Conservation (phyloP, 441 rosid species). For the Metrosideros polymorpha region DNA sequence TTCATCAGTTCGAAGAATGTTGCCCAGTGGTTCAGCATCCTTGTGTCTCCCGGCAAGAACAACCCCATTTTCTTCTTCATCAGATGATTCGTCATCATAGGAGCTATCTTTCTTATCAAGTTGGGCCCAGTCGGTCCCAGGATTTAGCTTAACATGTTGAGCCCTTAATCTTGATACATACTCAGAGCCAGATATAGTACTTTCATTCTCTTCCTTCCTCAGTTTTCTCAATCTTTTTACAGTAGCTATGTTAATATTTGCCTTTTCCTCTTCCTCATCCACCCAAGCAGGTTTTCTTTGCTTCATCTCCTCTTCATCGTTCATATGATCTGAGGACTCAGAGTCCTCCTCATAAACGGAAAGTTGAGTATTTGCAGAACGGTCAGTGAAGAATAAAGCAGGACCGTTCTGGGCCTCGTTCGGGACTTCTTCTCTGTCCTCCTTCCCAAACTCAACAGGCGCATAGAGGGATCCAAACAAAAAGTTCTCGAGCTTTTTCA, state of each 20-base stretch:
- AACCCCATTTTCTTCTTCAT: slow-evolving; percentile 27
- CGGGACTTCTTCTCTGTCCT: slow-evolving; percentile 9
- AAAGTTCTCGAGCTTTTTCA: slow-evolving; percentile 59
- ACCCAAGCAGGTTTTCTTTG: slow-evolving; percentile 64
- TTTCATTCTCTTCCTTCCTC: slow-evolving; percentile 72
- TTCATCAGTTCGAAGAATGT: slow-evolving; percentile 57
- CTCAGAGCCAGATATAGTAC: slow-evolving; percentile 54
- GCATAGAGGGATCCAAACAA: slow-evolving; percentile 74
- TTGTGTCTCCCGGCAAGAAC: slow-evolving; percentile 18
- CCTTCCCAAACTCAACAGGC: slow-evolving; percentile 63
- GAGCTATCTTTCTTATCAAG: slow-evolving; percentile 24
- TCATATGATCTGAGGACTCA: slow-evolving; percentile 18
- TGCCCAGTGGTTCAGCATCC: slow-evolving; percentile 29
- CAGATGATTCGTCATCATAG: slow-evolving; percentile 43
- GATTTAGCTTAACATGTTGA: slow-evolving; percentile 78
- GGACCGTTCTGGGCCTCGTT: slow-evolving; percentile 20
- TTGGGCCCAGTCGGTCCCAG: slow-evolving; percentile 84
- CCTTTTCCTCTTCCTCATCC: slow-evolving; percentile 73
- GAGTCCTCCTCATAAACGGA: slow-evolving; percentile 27
- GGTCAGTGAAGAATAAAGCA: slow-evolving; percentile 49
- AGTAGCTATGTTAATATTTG: slow-evolving; percentile 39
- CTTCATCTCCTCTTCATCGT: slow-evolving; percentile 27
- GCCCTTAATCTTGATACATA: slow-evolving; percentile 75
- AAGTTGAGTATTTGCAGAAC: slow-evolving; percentile 21
- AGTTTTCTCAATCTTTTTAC: slow-evolving; percentile 78